phyloP scores from a whole-genome alignment of 2,329 filamentous ascomycete genomes.

The Apiospora koreana region DNA sequence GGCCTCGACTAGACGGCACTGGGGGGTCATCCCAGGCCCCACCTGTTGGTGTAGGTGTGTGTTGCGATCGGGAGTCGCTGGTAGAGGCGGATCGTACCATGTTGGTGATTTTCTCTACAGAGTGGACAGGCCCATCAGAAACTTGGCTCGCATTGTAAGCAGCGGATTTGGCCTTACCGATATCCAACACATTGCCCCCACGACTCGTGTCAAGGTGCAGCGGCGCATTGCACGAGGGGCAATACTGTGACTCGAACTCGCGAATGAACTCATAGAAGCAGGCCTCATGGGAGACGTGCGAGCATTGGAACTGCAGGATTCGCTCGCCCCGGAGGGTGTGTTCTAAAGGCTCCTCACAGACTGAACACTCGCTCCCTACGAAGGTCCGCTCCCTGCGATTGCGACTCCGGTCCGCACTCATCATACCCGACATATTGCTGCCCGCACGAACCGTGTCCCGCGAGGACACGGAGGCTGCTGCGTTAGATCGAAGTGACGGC shows the following conservation, averaged over 20 bases:
- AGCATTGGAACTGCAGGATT: conserved; percentile 92
- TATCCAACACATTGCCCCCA: conserved; percentile 88
- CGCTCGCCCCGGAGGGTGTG: conserved; percentile 93
- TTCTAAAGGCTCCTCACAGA: conserved; percentile 95
- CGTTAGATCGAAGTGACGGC: conserved; percentile 39
- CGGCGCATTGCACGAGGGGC: conserved; percentile 90
- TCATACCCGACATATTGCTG: conserved; percentile 58
- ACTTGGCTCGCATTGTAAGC: not conserved
- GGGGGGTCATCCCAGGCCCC: conserved; percentile 68
- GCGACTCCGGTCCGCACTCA: conserved; percentile 76
- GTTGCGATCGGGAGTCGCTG: conserved; percentile 59
- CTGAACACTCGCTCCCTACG: conserved; percentile 90
- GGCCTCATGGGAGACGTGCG: conserved; percentile 96
- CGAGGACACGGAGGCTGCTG: conserved; percentile 36
- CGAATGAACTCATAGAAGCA: conserved; percentile 99
- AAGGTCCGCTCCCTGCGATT: conserved; percentile 90
- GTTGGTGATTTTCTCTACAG: conserved; percentile 86
- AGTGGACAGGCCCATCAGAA: conserved; percentile 26
- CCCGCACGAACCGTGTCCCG: conserved; percentile 32
- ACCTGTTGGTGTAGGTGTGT: conserved; percentile 55
- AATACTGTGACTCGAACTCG: conserved; percentile 91
- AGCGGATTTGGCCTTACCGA: conserved; percentile 58
- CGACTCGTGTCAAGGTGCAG: conserved; percentile 89
- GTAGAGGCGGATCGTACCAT: conserved; percentile 82
- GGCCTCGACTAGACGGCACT: conserved; percentile 53